Evolutionary conservation across 202 grass and related monocot species (phyloP), one percentile per base, ranked within the genome.

Genomic region (Panicum hallii): DNA sequence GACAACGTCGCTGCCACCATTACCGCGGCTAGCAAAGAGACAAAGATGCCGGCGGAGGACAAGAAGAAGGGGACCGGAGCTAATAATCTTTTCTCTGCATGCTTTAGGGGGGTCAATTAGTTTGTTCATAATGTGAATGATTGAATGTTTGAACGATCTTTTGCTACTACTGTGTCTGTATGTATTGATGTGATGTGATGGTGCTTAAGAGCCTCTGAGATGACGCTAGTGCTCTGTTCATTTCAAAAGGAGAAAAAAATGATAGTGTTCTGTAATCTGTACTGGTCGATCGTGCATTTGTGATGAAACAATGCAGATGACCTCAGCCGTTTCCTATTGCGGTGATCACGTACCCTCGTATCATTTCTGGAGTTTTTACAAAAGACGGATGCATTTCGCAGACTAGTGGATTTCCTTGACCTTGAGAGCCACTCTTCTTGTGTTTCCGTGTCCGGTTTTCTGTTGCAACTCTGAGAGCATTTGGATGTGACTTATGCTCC

Each of bases 21-120:
- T n/a, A n/a, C n/a, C n/a, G n/a, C n/a, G n/a, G n/a, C n/a, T 55
- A 52, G 12, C 15, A 70, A 64, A n/a, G 87, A 77, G 54, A 28
- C 54, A 5, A 79, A 64, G 70, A 38, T 50, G 52, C 79, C 60
- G 9, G 50, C 1, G n/a, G 62, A 79, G 4, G 69, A 82, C 19
- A 89, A 85, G 45, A 89, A 87, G 52, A 79, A 67, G 3, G 6
- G 32, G 22, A 15, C 6, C 0, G 44, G 74, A 9, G 20, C 3
- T n/a, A n/a, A n/a, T 13, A 84, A 80, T 26, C 63, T 75, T 75
- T 36, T 88, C 17, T 44, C 85, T 6, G 5, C 72, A 0, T 91
- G 81, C 77, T 86, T 85, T 58, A 62, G 13, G 53, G 67, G 50
- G 52, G 52, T 5, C 17, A 82, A 71, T 7, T 70, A 83, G 20